Conservation (phyloP, 2,329 filamentous ascomycete genomes). For the Fusarium euwallaceae region DNA sequence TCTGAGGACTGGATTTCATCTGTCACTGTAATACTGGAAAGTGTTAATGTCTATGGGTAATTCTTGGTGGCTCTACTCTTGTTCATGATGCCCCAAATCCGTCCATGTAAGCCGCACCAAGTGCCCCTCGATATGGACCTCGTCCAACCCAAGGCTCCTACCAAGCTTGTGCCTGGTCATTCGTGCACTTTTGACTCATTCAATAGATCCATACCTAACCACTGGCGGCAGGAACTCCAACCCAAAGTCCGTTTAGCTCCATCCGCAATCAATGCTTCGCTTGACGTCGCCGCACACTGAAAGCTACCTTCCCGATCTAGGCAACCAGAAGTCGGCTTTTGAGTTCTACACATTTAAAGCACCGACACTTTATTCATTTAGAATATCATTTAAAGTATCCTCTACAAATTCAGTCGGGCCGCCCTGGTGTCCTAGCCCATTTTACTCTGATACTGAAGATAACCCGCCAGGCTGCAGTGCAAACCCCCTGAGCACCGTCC, state of each 20-base stretch:
- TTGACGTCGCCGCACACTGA: background rate
- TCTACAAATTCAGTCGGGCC: background rate
- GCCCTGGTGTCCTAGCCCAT: background rate
- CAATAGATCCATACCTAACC: background rate
- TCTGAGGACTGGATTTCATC: background rate
- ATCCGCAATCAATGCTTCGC: background rate
- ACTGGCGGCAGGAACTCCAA: slow-evolving; percentile 1
- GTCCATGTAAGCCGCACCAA: background rate
- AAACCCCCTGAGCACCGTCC: background rate
- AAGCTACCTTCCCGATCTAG: background rate
- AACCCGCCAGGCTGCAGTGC: background rate
- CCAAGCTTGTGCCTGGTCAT: background rate
- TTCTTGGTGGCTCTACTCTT: background rate
- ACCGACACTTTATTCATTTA: background rate
- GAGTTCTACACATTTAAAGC: background rate
- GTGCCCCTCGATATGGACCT: background rate
- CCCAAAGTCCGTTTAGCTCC: background rate
- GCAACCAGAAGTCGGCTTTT: background rate
- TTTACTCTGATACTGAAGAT: background rate
- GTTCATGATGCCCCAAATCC: background rate
- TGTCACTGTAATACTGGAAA: background rate
- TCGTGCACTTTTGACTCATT: background rate
- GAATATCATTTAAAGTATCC: background rate
- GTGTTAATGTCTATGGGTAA: background rate
- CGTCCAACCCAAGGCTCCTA: background rate